These are phyloP conservation scores for Echria macrotheca DNA, from an alignment of 495 filamentous ascomycete genomes.

Conservation along the genomic window DNA sequence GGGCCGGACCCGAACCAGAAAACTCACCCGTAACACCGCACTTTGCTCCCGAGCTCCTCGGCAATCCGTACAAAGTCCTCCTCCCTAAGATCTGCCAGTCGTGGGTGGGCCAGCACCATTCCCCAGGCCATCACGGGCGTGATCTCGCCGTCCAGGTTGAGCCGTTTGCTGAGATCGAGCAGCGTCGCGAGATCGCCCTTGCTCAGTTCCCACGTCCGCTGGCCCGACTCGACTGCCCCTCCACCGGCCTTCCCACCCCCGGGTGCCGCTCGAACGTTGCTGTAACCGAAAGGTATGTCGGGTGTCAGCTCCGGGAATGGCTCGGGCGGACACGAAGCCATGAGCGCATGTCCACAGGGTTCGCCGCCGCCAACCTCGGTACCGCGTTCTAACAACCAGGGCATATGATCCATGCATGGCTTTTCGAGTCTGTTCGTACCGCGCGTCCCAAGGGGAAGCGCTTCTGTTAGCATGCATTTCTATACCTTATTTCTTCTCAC, in stretches of 20 bases:
- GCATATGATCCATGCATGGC: slow-evolving; percentile 92
- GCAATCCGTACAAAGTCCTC: slow-evolving; percentile 70
- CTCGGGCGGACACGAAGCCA: slow-evolving; percentile 79
- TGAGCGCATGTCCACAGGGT: slow-evolving; percentile 74
- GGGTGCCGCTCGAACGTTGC: slow-evolving; percentile 17
- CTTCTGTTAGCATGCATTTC: slow-evolving; percentile 17
- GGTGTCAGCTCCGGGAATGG: slow-evolving; percentile 40
- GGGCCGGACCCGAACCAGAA: slow-evolving; percentile 3
- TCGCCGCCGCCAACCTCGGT: slow-evolving; percentile 45
- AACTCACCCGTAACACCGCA: slow-evolving; percentile 90
- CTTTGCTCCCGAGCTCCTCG: slow-evolving; percentile 67
- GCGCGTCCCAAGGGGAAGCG: slow-evolving; percentile 3
- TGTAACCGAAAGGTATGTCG: slow-evolving; percentile 48
- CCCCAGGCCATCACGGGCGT: slow-evolving; percentile 97
- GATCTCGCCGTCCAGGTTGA: slow-evolving; percentile 87
- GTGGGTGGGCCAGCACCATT: slow-evolving; percentile 65
- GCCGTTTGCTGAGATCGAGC: slow-evolving; percentile 73
- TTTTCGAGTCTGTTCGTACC: slow-evolving; percentile 69
- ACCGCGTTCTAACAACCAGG: slow-evolving; percentile 60
- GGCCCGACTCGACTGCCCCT: slow-evolving; percentile 38
- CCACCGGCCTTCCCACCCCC: slow-evolving; percentile 25
- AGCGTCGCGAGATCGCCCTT: slow-evolving; percentile 71
- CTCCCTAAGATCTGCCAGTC: slow-evolving; percentile 55
- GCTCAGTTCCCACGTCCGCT: slow-evolving; percentile 63
- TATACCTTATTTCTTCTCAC: neutral